Percentiles rank a stretch among this genome's conserved stretches.
These are phyloP conservation scores for Tolypocladium cylindrosporum DNA, from an alignment of 2,329 filamentous ascomycete genomes.

Conservation along the genomic window DNA sequence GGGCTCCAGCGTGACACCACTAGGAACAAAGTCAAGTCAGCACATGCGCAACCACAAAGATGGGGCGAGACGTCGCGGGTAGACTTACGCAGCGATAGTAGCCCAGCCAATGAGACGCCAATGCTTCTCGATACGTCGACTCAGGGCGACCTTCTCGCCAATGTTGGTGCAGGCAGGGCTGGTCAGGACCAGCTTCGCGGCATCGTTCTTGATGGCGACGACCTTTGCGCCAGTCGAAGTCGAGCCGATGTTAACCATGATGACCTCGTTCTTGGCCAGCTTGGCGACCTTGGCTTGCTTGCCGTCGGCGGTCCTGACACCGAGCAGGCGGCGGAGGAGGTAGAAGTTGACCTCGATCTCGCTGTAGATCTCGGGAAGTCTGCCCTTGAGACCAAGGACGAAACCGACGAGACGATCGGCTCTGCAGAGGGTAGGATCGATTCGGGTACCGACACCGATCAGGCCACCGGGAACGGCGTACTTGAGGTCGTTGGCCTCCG, in stretches of 20 bases:
- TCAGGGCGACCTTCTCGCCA: conserved; percentile 95
- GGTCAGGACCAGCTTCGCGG: conserved; percentile 86
- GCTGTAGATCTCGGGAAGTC: conserved; percentile 91
- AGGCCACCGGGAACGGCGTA: conserved; percentile 96
- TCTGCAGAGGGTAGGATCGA: conserved; percentile 96
- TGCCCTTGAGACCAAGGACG: conserved; percentile 89
- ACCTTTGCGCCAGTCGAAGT: conserved; percentile 97
- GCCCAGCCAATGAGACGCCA: conserved; percentile 94
- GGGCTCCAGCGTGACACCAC: conserved; percentile 44
- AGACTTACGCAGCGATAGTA: conserved; percentile 59
- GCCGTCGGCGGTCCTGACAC: conserved; percentile 94
- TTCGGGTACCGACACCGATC: conserved; percentile 95
- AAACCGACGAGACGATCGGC: conserved; percentile 98
- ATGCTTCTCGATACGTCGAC: conserved; percentile 96
- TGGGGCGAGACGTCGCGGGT: neutral
- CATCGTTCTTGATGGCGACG: conserved; percentile 92
- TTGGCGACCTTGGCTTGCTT: conserved; percentile 99
- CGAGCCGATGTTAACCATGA: conserved; percentile 99
- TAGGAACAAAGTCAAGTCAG: conserved; percentile 13
- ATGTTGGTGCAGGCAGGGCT: conserved; percentile 94
- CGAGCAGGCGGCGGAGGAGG: conserved; percentile 82
- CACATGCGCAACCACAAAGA: neutral
- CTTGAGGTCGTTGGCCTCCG: conserved; percentile 96
- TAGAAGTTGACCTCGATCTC: conserved; percentile 99
- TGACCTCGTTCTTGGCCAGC: conserved; percentile 94